Evolutionary conservation across 1,139 yeast genomes (phyloP), one percentile per base, ranked within the genome.

Genomic region (Saccharomycopsis hybrid): DNA sequence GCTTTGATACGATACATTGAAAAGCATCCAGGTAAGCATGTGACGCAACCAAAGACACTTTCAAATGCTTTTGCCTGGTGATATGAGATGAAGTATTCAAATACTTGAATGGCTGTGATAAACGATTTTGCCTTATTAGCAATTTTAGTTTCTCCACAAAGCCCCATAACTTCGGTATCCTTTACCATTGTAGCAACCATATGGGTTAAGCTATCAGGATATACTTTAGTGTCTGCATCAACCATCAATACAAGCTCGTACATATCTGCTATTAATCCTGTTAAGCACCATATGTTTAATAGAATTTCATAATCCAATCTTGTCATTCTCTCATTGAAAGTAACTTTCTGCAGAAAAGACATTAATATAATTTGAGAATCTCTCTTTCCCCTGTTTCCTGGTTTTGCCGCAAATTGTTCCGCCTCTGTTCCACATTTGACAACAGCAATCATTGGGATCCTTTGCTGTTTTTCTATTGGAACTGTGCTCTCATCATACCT

Each of bases 331-430:
- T 92, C 97, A 65, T 92, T 95, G 66, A 90, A 92, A 66, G 92
- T 87, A 28, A 90, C 80, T 60, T 82, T 85, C 69, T 90, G 97
- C 61, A 92, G 73, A 67, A 90, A 90, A 0, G 92, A 80, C 98
- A 92, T 92, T 60, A 92, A 72, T 55, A 92, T 84, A 55, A 92
- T 83, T 67, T 92, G 98, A 28, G 97, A 88, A 67, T 92, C 98
- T 69, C 98, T 86, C 66, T 92, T 92, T 68, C 98, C 98, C 72
- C 98, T 82, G 66, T 92, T 92, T 60, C 98, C 98, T 11, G 97
- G 97, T 62, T 92, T 92, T n/a, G 94, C 74, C 4, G 82, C 70
- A 24, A 63, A 65, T 24, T 80, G 82, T 65, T 92, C 98, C 37
- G 78, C 84, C 4, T 92, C 89, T 0, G 96, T 85, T 56, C 98